Evolutionary conservation across 345 rosid genomes (phyloP).

Genomic region (Hibiscus tridactylites): DNA sequence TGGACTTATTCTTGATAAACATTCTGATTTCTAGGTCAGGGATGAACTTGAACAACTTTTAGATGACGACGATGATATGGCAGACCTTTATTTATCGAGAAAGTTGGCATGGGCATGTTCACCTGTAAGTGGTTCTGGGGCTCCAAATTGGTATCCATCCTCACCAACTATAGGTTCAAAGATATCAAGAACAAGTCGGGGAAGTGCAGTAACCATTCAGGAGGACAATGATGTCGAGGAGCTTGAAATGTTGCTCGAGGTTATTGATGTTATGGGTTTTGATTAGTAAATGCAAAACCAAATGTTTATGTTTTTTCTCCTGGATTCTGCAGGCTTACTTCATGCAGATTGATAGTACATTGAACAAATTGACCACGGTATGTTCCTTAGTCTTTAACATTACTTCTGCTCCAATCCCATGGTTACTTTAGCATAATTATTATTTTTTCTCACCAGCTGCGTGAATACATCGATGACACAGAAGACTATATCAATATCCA

Average conservation of each 20-base stretch:
- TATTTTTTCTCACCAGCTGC: constrained; percentile 33
- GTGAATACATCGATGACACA: constrained; percentile 75
- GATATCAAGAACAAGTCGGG: constrained; percentile 39
- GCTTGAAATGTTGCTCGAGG: constrained; percentile 66
- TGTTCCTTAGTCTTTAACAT: background rate
- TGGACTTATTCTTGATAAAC: background rate
- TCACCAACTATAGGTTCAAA: constrained; percentile 39
- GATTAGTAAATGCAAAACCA: background rate
- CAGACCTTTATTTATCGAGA: constrained; percentile 48
- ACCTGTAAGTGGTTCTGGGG: constrained; percentile 33
- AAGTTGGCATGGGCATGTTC: constrained; percentile 28
- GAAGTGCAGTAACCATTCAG: constrained; percentile 27
- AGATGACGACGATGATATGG: constrained; percentile 55
- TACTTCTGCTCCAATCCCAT: background rate
- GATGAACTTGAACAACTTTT: constrained; percentile 50
- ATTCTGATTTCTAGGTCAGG: constrained; percentile 27
- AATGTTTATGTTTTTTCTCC: constrained; percentile 4
- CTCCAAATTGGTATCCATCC: constrained; percentile 26
- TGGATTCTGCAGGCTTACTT: constrained; percentile 48
- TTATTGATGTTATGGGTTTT: constrained; percentile 6
- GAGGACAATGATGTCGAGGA: constrained; percentile 54
- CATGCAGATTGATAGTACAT: constrained; percentile 46
- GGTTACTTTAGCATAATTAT: background rate
- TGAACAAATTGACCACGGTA: constrained; percentile 50
- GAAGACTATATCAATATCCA: constrained; percentile 76